Percentiles rank a stretch among this genome's conserved stretches.
Conservation (phyloP, 2,329 filamentous ascomycete genomes). For the Cordyceps fumosorosea region DNA sequence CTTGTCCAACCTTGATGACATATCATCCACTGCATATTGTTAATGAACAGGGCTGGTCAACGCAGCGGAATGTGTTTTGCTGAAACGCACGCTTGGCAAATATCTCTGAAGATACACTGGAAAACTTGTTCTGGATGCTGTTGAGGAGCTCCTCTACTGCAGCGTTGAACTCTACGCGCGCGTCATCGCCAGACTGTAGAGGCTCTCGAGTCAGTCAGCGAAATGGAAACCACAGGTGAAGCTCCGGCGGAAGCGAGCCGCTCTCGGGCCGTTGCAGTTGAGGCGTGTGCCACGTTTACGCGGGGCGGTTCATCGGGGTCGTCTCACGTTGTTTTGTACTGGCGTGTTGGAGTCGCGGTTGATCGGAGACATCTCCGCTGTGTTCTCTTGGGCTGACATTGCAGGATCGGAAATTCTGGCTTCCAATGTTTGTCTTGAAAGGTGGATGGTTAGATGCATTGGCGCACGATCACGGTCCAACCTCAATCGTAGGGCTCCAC, state of each 20-base stretch:
- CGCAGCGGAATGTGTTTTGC: neutral
- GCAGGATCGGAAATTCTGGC: neutral
- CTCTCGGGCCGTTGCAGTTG: neutral
- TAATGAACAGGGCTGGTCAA: neutral
- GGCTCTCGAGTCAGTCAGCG: neutral
- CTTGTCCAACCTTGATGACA: conserved; percentile 79
- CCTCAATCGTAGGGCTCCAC: neutral
- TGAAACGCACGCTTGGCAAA: conserved; percentile 71
- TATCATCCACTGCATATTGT: conserved; percentile 71
- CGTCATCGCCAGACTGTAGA: conserved; percentile 30
- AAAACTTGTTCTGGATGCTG: conserved; percentile 78
- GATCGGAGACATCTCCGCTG: conserved; percentile 30
- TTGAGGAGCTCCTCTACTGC: conserved; percentile 85
- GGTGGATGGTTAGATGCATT: conserved; percentile 3
- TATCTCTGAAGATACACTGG: conserved; percentile 76
- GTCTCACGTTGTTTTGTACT: conserved; percentile 30
- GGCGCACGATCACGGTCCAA: neutral
- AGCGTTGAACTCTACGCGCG: conserved; percentile 60
- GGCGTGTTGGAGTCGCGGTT: conserved; percentile 27
- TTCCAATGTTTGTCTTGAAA: neutral
- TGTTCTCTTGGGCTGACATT: neutral
- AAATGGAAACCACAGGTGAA: neutral
- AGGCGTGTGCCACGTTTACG: neutral
- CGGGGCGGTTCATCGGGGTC: neutral
- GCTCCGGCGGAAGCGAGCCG: neutral